Conservation (phyloP, 768 basidiomycete genomes). For the Phanerochaete sordida region DNA sequence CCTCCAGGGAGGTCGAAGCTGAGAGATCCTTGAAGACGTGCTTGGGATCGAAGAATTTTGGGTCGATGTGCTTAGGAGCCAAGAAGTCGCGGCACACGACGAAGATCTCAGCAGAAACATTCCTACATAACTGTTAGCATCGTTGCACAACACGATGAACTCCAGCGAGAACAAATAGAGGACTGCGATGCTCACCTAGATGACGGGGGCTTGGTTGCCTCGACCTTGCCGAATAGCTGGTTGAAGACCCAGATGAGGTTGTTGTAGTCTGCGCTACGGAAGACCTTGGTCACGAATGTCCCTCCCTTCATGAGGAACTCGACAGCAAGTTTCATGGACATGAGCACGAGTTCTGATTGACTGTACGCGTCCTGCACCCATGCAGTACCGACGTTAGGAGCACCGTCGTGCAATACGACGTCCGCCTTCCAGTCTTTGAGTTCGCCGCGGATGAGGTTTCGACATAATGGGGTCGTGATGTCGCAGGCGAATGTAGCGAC, state of each 20-base stretch:
- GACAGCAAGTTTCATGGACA: conserved; percentile 91
- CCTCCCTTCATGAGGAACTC: conserved; percentile 93
- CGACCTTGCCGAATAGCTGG: conserved; percentile 93
- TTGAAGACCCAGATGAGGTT: conserved; percentile 98
- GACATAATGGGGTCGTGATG: conserved; percentile 90
- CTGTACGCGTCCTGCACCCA: conserved; percentile 99
- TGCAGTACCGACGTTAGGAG: conserved; percentile 98
- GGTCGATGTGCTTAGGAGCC: conserved; percentile 93
- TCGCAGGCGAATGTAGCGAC: conserved; percentile 91
- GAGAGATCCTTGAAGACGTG: conserved; percentile 95
- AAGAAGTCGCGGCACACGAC: conserved; percentile 95
- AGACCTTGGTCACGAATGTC: conserved; percentile 97
- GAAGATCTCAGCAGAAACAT: conserved; percentile 99
- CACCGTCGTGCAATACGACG: conserved; percentile 97
- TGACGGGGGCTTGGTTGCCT: conserved; percentile 97
- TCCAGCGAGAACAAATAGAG: neutral
- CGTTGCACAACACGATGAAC: neutral
- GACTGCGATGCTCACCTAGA: conserved; percentile 63
- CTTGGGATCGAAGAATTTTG: conserved; percentile 95
- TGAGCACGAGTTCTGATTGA: conserved; percentile 94
- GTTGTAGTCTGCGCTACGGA: conserved; percentile 98
- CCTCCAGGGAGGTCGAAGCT: conserved; percentile 38
- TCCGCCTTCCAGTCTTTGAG: conserved; percentile 99
- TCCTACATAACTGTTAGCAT: conserved; percentile 47
- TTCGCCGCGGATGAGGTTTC: conserved; percentile 79